Evolutionary conservation across 225 moss, liverwort and hornwort species (phyloP).

Genomic region (Pseudisothecium myosuroides): DNA sequence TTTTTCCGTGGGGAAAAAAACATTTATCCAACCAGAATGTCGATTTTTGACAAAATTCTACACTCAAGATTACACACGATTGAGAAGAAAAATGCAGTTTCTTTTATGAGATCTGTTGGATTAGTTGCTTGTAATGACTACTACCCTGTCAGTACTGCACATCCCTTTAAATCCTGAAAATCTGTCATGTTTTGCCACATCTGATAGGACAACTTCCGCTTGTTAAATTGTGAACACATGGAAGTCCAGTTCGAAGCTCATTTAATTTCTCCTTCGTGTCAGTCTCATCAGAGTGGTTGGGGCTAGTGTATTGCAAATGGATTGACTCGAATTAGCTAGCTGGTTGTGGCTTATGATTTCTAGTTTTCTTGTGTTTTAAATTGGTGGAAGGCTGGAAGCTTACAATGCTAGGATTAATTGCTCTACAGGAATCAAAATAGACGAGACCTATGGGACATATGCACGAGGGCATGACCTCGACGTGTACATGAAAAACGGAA

Average conservation of each 20-base stretch:
- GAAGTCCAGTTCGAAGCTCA: not conserved
- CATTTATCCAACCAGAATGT: not conserved
- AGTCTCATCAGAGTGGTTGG: not conserved
- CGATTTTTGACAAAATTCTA: too few relatives aligned
- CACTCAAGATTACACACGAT: too few relatives aligned
- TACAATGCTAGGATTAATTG: not conserved
- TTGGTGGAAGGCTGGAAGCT: not conserved
- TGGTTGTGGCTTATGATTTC: not conserved
- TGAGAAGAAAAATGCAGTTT: not conserved
- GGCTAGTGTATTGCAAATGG: not conserved
- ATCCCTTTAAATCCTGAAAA: not conserved
- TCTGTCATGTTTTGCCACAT: not conserved
- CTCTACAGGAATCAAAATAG: constrained; percentile 25
- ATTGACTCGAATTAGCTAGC: not conserved
- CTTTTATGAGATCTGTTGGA: not conserved
- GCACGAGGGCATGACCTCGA: constrained; percentile 33
- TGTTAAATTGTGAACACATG: not conserved
- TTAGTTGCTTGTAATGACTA: not conserved
- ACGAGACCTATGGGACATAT: constrained; percentile 34
- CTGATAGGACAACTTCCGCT: not conserved
- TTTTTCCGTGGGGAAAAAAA: not conserved
- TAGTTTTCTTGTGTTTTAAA: not conserved
- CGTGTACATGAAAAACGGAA: constrained; percentile 37
- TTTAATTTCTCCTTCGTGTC: not conserved
- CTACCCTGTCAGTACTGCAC: not conserved